Evolutionary conservation across 495 filamentous ascomycete genomes (phyloP).

Genomic region (Mytilinidion resinicola): DNA sequence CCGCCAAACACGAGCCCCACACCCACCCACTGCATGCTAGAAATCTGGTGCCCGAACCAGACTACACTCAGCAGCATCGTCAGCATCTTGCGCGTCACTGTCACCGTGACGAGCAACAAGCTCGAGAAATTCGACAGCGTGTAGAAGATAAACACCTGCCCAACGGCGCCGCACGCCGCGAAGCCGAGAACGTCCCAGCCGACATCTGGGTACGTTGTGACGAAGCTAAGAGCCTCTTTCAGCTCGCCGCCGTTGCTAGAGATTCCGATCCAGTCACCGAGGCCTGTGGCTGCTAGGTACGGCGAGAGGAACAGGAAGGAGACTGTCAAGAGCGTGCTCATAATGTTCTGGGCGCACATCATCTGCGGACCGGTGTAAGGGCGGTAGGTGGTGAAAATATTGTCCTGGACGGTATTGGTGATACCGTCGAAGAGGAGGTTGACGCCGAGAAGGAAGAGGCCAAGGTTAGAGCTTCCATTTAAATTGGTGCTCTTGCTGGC

Average conservation of each 20-base stretch:
- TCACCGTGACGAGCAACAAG: conserved; percentile 89
- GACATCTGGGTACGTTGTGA: conserved; percentile 68
- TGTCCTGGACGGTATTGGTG: conserved; percentile 93
- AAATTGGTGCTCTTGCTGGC: conserved; percentile 43
- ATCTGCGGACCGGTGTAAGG: conserved; percentile 89
- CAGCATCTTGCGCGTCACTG: conserved; percentile 96
- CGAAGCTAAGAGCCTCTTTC: conserved; percentile 68
- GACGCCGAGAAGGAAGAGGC: conserved; percentile 76
- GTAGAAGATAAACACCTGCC: conserved; percentile 97
- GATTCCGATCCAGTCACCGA: conserved; percentile 63
- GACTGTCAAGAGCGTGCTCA: conserved; percentile 68
- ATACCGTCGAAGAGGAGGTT: conserved; percentile 94
- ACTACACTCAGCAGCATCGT: conserved; percentile 96
- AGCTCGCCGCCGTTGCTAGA: conserved; percentile 62
- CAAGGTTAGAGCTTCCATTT: conserved; percentile 52
- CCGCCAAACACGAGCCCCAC: conserved; percentile 91
- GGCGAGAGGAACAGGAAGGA: conserved; percentile 72
- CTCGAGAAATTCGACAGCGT: conserved; percentile 87
- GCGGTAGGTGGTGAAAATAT: conserved; percentile 75
- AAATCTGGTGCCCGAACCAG: conserved; percentile 85
- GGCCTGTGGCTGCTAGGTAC: conserved; percentile 58
- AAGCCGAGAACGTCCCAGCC: conserved; percentile 83
- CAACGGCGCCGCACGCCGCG: conserved; percentile 84
- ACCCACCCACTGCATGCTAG: conserved; percentile 82
- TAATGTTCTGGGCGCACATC: conserved; percentile 97